These are phyloP conservation scores for Termitomyces sp. DNA, from an alignment of 768 basidiomycete species.

Conservation along the genomic window DNA sequence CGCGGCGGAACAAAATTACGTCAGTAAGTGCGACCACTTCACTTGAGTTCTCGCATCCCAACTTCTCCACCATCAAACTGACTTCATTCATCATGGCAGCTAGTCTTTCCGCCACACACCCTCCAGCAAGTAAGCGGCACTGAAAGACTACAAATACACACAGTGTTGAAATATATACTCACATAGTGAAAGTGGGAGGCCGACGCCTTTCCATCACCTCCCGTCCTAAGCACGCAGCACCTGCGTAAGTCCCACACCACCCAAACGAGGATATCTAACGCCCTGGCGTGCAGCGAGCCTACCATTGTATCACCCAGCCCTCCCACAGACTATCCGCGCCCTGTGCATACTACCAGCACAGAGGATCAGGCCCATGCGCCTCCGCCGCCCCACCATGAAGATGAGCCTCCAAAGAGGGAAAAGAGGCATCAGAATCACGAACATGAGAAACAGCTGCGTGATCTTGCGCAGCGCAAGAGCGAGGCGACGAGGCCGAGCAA, in stretches of 20 bases:
- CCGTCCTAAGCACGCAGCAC: constrained; percentile 31
- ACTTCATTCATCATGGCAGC: constrained; percentile 20
- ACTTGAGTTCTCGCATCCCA: no score
- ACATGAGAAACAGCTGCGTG: constrained; percentile 42
- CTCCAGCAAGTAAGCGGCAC: constrained; percentile 43
- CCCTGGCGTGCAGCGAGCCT: constrained; percentile 11
- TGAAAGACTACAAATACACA: neutral
- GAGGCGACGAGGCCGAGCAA: constrained; percentile 49
- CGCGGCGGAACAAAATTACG: no score
- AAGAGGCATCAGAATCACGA: constrained; percentile 39
- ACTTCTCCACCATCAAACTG: no score
- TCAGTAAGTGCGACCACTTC: no score
- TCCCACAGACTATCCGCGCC: constrained; percentile 48
- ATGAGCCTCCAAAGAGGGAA: constrained; percentile 45
- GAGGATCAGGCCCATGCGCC: constrained; percentile 26
- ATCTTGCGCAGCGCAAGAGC: constrained; percentile 41
- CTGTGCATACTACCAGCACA: constrained; percentile 31
- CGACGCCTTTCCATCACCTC: constrained; percentile 45
- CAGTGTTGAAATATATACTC: neutral
- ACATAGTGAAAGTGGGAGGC: constrained; percentile 45
- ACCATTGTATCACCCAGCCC: constrained; percentile 10
- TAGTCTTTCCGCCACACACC: constrained; percentile 30
- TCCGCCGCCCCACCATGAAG: constrained; percentile 34
- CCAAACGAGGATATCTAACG: neutral
- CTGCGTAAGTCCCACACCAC: constrained; percentile 25